Conservation (phyloP, 1,139 yeast genomes). For the Diutina mesorugosa region DNA sequence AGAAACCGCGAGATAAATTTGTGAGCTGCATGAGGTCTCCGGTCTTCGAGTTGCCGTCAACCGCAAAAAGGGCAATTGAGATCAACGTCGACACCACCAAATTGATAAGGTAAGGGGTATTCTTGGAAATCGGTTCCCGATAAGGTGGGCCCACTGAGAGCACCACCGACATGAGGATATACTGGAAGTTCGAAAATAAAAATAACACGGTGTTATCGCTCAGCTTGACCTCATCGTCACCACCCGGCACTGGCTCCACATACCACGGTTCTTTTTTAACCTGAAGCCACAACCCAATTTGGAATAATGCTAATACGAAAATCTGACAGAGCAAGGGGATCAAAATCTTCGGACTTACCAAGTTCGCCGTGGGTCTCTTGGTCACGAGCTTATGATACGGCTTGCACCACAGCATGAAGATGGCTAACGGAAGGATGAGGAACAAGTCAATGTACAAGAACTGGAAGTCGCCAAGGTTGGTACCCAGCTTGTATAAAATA, state of each 20-base stretch:
- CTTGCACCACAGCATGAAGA: slow-evolving; percentile 94
- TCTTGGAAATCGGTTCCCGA: slow-evolving; percentile 60
- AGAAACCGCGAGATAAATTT: slow-evolving; percentile 38
- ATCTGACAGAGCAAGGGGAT: slow-evolving; percentile 74
- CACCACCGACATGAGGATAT: slow-evolving; percentile 69
- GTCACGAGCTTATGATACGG: slow-evolving; percentile 50
- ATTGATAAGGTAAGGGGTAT: slow-evolving; percentile 59
- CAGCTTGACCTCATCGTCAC: slow-evolving; percentile 68
- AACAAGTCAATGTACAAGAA: slow-evolving; percentile 86
- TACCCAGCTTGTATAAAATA: slow-evolving; percentile 74
- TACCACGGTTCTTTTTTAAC: slow-evolving; percentile 65
- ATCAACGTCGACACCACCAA: slow-evolving; percentile 34
- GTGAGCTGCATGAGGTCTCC: slow-evolving; percentile 74
- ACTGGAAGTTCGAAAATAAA: slow-evolving; percentile 75
- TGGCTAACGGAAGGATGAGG: slow-evolving; percentile 84
- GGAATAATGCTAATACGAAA: slow-evolving; percentile 45
- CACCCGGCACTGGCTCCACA: slow-evolving; percentile 68
- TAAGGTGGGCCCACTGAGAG: slow-evolving; percentile 94
- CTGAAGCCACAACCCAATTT: slow-evolving; percentile 49
- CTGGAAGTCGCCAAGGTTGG: slow-evolving; percentile 95
- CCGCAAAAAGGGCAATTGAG: slow-evolving; percentile 36
- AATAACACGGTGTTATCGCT: slow-evolving; percentile 85
- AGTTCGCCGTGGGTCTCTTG: slow-evolving; percentile 87
- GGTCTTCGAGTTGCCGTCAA: slow-evolving; percentile 35
- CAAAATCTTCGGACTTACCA: slow-evolving; percentile 79